Evolutionary conservation across 306 rosid genomes (phyloP).

Genomic region (Cucurbita maxima): DNA sequence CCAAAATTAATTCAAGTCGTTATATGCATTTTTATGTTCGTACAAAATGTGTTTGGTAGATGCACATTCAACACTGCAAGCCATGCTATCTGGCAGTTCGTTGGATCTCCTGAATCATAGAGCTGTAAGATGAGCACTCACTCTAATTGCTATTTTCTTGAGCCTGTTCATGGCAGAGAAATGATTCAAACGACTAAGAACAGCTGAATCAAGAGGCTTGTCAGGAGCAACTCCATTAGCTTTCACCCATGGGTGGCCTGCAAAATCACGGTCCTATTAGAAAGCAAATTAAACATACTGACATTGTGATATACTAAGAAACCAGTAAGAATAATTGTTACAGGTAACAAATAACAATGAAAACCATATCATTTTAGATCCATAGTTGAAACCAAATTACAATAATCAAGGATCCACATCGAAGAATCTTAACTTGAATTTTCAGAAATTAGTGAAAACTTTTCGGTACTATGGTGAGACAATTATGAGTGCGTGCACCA

Average conservation of each 20-base stretch:
- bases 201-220: slow-evolving; percentile 87
- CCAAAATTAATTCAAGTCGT: background rate
- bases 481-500: background rate
- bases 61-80: background rate
- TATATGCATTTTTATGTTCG: background rate
- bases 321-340: background rate
- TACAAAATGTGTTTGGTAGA: background rate
- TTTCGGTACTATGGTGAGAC: background rate
- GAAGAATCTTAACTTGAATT: background rate
- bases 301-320: slow-evolving; percentile 7
- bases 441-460: background rate
- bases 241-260: slow-evolving; percentile 96
- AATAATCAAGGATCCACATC: too few species aligned
- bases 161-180: slow-evolving; percentile 87
- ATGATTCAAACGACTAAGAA: slow-evolving; percentile 80
- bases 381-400: background rate
- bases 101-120: background rate
- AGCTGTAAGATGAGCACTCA: slow-evolving; percentile 25
- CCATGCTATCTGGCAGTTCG: background rate
- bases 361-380: background rate
- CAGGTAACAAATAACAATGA: background rate
- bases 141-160: slow-evolving; percentile 82
- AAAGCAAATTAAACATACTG: slow-evolving; percentile 3
- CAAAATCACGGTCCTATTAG: slow-evolving; percentile 8
- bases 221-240: slow-evolving; percentile 72